Conservation (phyloP, 805 yeast species). For the Cyberlindnera japonica region DNA sequence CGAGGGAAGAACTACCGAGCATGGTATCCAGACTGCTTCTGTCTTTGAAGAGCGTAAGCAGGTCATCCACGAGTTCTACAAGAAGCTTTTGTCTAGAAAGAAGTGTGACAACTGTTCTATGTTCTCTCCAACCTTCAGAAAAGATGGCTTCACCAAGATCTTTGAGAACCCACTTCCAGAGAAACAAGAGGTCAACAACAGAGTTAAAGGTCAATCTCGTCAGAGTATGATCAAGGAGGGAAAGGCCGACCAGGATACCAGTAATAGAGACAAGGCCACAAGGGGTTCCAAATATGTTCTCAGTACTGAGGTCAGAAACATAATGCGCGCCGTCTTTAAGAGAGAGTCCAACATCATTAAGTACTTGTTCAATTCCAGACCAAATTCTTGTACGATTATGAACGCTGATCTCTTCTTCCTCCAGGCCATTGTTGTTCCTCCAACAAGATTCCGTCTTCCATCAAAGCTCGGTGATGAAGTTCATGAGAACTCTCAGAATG, state of each 20-base stretch:
- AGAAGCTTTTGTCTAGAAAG: conserved; percentile 66
- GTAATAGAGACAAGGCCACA: conserved; percentile 33
- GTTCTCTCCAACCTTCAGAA: conserved; percentile 91
- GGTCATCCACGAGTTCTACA: conserved; percentile 70
- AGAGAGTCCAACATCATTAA: conserved; percentile 67
- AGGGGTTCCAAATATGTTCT: conserved; percentile 82
- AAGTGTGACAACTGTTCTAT: conserved; percentile 95
- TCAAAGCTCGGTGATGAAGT: conserved; percentile 94
- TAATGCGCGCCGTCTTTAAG: conserved; percentile 69
- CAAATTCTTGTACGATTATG: conserved; percentile 44
- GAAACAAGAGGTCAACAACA: conserved; percentile 75
- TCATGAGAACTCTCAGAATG: conserved; percentile 93
- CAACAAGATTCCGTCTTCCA: conserved; percentile 96
- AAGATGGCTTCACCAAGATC: conserved; percentile 90
- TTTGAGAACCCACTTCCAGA: conserved; percentile 84
- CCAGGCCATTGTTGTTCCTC: conserved; percentile 87
- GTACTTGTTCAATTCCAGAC: conserved; percentile 79
- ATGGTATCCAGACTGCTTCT: conserved; percentile 78
- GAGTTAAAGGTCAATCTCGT: conserved; percentile 74
- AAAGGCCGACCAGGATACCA: conserved; percentile 26
- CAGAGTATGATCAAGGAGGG: conserved; percentile 57
- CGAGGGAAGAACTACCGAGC: conserved; percentile 65
- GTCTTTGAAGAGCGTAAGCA: conserved; percentile 83
- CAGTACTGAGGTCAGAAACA: conserved; percentile 82
- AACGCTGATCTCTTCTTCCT: conserved; percentile 85